These are phyloP conservation scores for Jacaranda copaia DNA, from an alignment of 257 asterid genomes.

Conservation along the genomic window DNA sequence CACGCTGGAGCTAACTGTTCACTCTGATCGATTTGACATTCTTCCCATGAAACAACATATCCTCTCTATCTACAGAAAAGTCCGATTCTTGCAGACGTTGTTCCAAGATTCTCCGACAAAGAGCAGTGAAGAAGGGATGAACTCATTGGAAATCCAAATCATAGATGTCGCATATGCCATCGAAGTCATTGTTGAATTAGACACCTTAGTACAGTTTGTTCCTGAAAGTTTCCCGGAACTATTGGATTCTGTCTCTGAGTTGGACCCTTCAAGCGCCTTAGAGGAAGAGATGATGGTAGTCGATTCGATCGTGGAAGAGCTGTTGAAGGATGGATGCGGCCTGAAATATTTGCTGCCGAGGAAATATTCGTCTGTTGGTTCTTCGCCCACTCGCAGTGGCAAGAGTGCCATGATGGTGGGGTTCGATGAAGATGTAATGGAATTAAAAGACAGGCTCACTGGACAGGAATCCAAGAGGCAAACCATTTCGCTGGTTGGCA, in stretches of 20 bases:
- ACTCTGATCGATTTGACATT: not conserved
- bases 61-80: not conserved
- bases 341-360: not conserved
- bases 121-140: not conserved
- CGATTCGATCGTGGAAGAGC: not conserved
- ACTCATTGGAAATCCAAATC: not conserved
- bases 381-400: not conserved
- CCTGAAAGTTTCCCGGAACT: not conserved
- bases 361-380: not conserved
- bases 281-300: not conserved
- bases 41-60: not conserved
- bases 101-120: not conserved
- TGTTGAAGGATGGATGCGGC: not conserved
- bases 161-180: slow-evolving; percentile 12
- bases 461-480: not conserved
- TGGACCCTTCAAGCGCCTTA: not conserved
- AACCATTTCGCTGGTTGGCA: not conserved
- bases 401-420: not conserved
- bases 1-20: slow-evolving; percentile 1
- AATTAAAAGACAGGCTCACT: not conserved
- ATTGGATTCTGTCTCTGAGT: not conserved
- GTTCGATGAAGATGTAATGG: not conserved
- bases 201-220: not conserved
- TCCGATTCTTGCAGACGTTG: not conserved
- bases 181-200: slow-evolving; percentile 13